Base-by-base conservation (phyloP, 1,284 basidiomycete species). In the Trichosporon sp. region DNA sequence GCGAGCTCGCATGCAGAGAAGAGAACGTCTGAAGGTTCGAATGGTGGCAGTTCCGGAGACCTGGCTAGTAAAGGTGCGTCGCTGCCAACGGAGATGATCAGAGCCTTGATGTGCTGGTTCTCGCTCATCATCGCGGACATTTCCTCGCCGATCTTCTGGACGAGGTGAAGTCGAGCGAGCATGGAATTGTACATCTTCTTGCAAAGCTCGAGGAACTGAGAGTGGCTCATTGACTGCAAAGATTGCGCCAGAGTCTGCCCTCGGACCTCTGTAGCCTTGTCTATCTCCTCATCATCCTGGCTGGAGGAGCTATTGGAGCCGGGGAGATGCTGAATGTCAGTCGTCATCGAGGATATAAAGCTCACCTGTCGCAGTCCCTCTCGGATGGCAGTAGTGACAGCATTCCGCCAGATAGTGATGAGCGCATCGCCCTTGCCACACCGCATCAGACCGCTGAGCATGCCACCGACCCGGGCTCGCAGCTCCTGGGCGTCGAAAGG, bases 1-100 rank as follows among this genome's bases (percentile, higher is more conserved):
- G 92, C 87, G 7, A 94, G 84, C 73, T 96, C 93, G 44, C 90
- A 87, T 0, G 88, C 86, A 0, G 91, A 89, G 2, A 88, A 86
- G 33, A 97, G 83, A 33, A 89, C 86, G 66, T 95, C 92, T 3
- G 84, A 89, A 75, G 68, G 89, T 86, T 73, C 71, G 65, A 86
- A 83, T 19, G 88, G 33, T 4, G 65, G 19, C 0, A 33, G 29
- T 6, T 65, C 64, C 3, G 60, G 29, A 3, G 60, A 27, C 58
- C 25, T 62, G 2, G 56, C 19, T 68, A 13, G n/a, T 54, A 61
- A 54, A 21, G 34, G 56, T n/a, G 49, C 49, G 29, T 54, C 49
- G 49, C 49, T 54, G 7, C 49, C 49, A 16, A 54, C 49, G 4
- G 49, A 27, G 27, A 54, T 54, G 25, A 54, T 54, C 25, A 54